Percentiles rank a stretch among this genome's conserved stretches.
phyloP scores from a whole-genome alignment of 2,329 filamentous ascomycete genomes.

The Orbilia ellipsospora region DNA sequence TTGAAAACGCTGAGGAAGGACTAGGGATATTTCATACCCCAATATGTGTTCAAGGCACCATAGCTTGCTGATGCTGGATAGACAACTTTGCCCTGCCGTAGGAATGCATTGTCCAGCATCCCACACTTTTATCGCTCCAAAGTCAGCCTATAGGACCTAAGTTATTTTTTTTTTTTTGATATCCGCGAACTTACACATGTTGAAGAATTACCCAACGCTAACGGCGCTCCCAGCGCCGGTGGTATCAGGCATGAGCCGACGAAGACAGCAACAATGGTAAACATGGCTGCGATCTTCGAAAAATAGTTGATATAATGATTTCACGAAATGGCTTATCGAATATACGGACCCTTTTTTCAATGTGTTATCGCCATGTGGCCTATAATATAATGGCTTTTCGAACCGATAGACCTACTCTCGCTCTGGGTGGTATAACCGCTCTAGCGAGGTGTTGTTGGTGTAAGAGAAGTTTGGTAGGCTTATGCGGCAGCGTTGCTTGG shows the following conservation, averaged over 20 bases:
- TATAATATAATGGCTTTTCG: too few relatives aligned
- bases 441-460: too few relatives aligned
- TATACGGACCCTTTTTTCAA: too few relatives aligned
- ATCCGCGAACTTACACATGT: conserved; percentile 23
- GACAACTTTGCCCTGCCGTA: conserved; percentile 9
- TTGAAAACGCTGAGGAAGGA: background rate
- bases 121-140: conserved; percentile 10
- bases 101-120: conserved; percentile 14
- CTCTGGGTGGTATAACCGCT: too few relatives aligned
- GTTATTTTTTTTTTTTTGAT: background rate
- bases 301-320: too few relatives aligned
- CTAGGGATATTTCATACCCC: conserved; percentile 1
- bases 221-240: conserved; percentile 1
- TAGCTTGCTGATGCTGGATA: conserved; percentile 18
- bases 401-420: too few relatives aligned
- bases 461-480: too few relatives aligned
- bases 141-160: background rate
- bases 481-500: too few relatives aligned
- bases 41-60: conserved; percentile 26
- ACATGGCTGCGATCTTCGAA: background rate
- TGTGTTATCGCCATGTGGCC: too few relatives aligned
- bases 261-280: background rate
- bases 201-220: background rate
- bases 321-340: too few relatives aligned
- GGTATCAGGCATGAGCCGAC: conserved; percentile 14